A percentile compares a stretch with the other conserved stretches of the same genome.
Evolutionary conservation across 192 early-diverging fungal species (phyloP).

Genomic region (Thamnidium elegans): DNA sequence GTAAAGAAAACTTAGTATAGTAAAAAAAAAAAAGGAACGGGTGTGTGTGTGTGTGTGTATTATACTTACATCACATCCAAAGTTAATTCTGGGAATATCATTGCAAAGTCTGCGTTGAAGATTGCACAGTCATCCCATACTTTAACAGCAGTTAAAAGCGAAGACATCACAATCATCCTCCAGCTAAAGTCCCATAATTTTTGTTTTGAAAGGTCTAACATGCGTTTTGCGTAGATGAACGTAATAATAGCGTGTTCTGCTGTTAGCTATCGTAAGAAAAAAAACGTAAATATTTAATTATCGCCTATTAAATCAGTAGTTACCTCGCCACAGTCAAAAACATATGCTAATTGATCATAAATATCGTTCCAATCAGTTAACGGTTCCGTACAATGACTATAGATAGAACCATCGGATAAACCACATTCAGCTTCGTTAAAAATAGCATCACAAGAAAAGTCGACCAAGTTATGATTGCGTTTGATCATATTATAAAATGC

Average conservation of each 20-base stretch:
- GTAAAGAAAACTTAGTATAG: background rate
- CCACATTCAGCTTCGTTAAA: conserved; percentile 2
- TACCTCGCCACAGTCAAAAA: conserved; percentile 35
- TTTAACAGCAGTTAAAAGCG: conserved; percentile 72
- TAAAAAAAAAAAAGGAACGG: background rate
- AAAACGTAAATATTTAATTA: background rate
- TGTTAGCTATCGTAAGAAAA: conserved; percentile 16
- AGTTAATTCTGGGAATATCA: conserved; percentile 70
- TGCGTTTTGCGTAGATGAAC: conserved; percentile 64
- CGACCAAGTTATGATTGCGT: background rate
- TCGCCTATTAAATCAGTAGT: background rate
- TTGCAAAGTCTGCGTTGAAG: conserved; percentile 78
- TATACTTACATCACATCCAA: conserved; percentile 62
- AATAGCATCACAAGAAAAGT: conserved; percentile 13
- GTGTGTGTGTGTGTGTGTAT: no score
- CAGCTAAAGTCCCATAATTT: conserved; percentile 55
- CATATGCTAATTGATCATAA: conserved; percentile 32
- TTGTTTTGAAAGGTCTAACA: conserved; percentile 59
- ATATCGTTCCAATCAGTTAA: conserved; percentile 30
- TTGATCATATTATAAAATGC: conserved; percentile 15
- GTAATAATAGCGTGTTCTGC: conserved; percentile 37
- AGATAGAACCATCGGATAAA: background rate
- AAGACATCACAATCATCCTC: conserved; percentile 53
- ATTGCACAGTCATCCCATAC: conserved; percentile 88
- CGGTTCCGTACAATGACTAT: conserved; percentile 6